Conservation (phyloP, 768 basidiomycete genomes). For the Lentinula raphanica region DNA sequence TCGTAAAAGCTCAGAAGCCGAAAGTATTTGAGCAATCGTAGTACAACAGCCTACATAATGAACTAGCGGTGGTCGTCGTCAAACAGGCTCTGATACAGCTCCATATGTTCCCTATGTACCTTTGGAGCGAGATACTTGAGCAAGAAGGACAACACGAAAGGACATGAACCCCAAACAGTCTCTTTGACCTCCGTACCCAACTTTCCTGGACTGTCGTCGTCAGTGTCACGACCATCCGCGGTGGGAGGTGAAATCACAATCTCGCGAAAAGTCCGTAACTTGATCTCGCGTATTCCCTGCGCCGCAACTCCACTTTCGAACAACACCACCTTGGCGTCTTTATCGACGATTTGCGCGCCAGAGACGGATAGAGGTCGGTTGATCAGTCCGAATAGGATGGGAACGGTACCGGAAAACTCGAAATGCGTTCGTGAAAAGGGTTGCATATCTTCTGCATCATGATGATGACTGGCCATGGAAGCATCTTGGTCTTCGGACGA, state of each 20-base stretch:
- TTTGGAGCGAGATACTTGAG: not conserved
- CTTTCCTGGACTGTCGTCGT: not conserved
- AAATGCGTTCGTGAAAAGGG: not conserved
- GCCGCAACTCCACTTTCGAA: not conserved
- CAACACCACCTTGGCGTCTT: constrained; percentile 1
- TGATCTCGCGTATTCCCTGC: not conserved
- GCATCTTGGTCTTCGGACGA: no score
- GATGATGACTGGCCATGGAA: no score
- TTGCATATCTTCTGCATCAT: not conserved
- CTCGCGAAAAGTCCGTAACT: not conserved
- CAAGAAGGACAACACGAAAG: not conserved
- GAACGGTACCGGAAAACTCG: not conserved
- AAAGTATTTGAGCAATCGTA: not conserved
- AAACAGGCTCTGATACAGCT: not conserved
- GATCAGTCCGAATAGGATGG: not conserved
- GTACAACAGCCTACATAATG: no score
- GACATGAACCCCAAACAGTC: not conserved
- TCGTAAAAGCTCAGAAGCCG: no score
- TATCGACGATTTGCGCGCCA: not conserved
- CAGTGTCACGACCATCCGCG: no score
- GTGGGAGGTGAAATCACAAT: not conserved
- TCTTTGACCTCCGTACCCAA: not conserved
- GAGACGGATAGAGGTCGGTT: not conserved
- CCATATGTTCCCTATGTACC: not conserved
- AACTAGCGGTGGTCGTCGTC: no score